phyloP scores from a whole-genome alignment of 257 asterid species.

The Ilex asprella region DNA sequence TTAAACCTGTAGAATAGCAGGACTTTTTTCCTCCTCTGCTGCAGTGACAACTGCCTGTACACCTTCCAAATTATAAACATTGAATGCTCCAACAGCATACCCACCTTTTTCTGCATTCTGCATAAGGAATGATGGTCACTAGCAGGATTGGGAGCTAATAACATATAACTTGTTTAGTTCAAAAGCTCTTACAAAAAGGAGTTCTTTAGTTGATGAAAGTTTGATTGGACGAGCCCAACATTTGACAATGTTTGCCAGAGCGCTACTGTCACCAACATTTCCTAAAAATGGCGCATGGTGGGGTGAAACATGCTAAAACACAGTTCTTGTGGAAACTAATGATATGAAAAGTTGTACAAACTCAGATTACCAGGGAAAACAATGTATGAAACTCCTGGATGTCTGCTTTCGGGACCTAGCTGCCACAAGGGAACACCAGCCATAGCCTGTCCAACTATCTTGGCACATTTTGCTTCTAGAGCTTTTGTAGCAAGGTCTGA shows the following conservation, averaged over 20 bases:
- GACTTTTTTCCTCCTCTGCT: constrained; percentile 82
- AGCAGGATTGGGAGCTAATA: constrained; percentile 10
- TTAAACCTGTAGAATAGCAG: constrained; percentile 92
- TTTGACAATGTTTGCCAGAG: constrained; percentile 85
- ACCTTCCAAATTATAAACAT: constrained; percentile 92
- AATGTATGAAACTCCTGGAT: constrained; percentile 87
- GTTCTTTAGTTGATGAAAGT: constrained; percentile 57
- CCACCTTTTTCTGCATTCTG: constrained; percentile 88
- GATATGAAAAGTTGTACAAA: not conserved
- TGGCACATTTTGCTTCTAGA: constrained; percentile 83
- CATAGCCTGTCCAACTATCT: constrained; percentile 88
- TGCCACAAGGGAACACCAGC: constrained; percentile 97
- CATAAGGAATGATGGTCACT: constrained; percentile 20
- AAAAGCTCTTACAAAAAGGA: constrained; percentile 62
- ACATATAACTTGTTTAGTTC: constrained; percentile 6
- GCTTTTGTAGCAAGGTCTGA: constrained; percentile 98
- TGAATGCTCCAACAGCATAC: constrained; percentile 94
- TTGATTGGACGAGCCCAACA: constrained; percentile 68
- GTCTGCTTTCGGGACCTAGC: constrained; percentile 94
- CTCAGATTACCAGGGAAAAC: constrained; percentile 80
- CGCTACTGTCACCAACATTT: constrained; percentile 87
- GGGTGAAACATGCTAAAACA: not conserved
- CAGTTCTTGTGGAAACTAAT: not conserved
- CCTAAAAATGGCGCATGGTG: constrained; percentile 38
- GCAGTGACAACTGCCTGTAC: constrained; percentile 93